phyloP scores from a whole-genome alignment of 2,329 filamentous ascomycete species.

The Alternaria longipes region DNA sequence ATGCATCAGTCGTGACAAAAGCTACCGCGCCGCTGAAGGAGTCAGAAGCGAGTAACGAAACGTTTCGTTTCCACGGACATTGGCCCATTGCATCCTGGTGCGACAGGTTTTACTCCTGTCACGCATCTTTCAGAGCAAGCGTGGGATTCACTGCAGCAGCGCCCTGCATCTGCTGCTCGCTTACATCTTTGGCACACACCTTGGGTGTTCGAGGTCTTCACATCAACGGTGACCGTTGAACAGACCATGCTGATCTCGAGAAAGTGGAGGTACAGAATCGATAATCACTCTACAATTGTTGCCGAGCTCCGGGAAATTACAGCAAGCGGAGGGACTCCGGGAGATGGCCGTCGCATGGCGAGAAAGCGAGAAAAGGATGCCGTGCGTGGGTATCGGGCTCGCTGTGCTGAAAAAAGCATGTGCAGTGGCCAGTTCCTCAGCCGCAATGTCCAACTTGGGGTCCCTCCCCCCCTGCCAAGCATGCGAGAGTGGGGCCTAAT shows the following conservation, averaged over 20 bases:
- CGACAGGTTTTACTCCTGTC: slow-evolving; percentile 29
- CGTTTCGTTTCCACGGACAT: slow-evolving; percentile 32
- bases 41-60: slow-evolving; percentile 20
- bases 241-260: background rate
- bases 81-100: slow-evolving; percentile 35
- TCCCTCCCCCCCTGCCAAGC: slow-evolving; percentile 46
- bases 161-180: slow-evolving; percentile 3
- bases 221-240: background rate
- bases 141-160: slow-evolving; percentile 17
- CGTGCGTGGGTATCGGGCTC: slow-evolving; percentile 2
- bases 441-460: slow-evolving; percentile 16
- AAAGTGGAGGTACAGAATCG: background rate
- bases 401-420: slow-evolving; percentile 11
- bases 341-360: slow-evolving; percentile 11
- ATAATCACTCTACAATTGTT: background rate
- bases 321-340: slow-evolving; percentile 12
- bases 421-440: slow-evolving; percentile 17
- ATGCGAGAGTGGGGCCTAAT: slow-evolving; percentile 19
- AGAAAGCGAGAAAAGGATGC: slow-evolving; percentile 6
- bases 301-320: slow-evolving; percentile 12
- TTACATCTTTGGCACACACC: slow-evolving; percentile 7
- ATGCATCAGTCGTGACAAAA: slow-evolving; percentile 2
- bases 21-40: slow-evolving; percentile 10
- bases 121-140: slow-evolving; percentile 17
- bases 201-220: background rate